Conservation (phyloP, 805 yeast species). For the Candida parachauliodes region DNA sequence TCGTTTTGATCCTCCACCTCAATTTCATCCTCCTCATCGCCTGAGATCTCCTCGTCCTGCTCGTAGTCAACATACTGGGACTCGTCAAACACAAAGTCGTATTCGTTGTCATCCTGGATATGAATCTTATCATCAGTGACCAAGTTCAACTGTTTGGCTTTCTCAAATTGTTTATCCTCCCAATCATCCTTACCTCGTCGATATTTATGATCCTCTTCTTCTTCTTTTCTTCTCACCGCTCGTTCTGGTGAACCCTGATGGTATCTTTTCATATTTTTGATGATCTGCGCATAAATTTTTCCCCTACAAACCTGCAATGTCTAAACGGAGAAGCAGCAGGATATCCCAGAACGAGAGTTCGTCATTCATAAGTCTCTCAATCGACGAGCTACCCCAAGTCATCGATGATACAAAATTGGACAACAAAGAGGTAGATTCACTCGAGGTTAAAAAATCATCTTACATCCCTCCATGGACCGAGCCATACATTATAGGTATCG, state of each 20-base stretch:
- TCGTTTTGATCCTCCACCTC: slow-evolving; percentile 3
- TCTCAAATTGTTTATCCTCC: slow-evolving; percentile 51
- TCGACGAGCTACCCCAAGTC: slow-evolving; percentile 2
- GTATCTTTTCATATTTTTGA: not conserved
- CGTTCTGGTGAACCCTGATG: not conserved
- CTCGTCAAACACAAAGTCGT: slow-evolving; percentile 75
- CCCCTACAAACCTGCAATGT: not conserved
- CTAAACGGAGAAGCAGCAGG: slow-evolving; percentile 16
- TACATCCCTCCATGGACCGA: slow-evolving; percentile 43
- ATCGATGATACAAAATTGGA: not conserved
- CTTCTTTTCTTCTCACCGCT: not conserved
- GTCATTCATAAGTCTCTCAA: slow-evolving; percentile 22
- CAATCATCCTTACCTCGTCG: no score
- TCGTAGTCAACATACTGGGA: slow-evolving; percentile 40
- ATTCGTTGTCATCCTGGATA: slow-evolving; percentile 43
- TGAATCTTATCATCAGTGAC: slow-evolving; percentile 37
- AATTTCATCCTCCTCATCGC: slow-evolving; percentile 12
- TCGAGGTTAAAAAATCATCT: slow-evolving; percentile 9
- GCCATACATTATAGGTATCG: slow-evolving; percentile 46
- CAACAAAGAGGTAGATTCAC: no score
- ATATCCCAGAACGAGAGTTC: slow-evolving; percentile 20
- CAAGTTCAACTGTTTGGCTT: slow-evolving; percentile 29
- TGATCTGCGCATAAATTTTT: slow-evolving; percentile 4
- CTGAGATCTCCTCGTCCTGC: slow-evolving; percentile 14
- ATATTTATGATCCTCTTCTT: slow-evolving; percentile 9